Conservation (phyloP, 345 rosid species). For the Mercurialis annua region DNA sequence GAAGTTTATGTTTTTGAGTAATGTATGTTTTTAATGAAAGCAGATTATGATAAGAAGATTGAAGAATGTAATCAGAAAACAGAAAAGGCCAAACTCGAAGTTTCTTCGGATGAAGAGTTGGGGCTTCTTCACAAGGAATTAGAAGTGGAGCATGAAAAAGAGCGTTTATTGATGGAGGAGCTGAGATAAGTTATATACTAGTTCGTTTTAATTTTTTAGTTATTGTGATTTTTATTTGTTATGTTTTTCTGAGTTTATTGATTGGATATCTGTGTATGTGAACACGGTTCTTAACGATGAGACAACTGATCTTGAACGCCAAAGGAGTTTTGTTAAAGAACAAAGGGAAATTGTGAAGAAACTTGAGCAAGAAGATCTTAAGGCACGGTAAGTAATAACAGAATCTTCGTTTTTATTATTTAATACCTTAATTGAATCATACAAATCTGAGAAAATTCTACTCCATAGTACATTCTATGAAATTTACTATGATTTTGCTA, state of each 20-base stretch:
- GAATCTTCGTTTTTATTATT: background rate
- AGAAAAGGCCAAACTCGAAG: conserved; percentile 55
- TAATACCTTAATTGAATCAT: background rate
- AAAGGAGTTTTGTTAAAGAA: conserved; percentile 47
- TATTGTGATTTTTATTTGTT: too few relatives aligned
- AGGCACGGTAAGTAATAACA: conserved; percentile 65
- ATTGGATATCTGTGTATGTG: conserved; percentile 12
- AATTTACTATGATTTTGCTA: too few relatives aligned
- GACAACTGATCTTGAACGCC: conserved; percentile 48
- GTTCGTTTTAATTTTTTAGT: background rate
- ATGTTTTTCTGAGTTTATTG: background rate
- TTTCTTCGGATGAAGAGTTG: conserved; percentile 37
- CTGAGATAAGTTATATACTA: conserved; percentile 60
- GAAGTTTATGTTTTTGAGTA: too few relatives aligned
- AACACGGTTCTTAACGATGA: conserved; percentile 51
- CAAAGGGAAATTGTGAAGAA: conserved; percentile 43
- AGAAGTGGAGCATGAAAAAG: conserved; percentile 50
- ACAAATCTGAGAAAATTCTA: too few relatives aligned
- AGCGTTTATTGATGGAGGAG: conserved; percentile 45
- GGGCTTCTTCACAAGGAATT: conserved; percentile 58
- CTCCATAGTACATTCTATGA: too few relatives aligned
- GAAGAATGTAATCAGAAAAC: conserved; percentile 63
- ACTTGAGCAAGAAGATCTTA: conserved; percentile 45
- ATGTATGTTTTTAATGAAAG: too few relatives aligned
- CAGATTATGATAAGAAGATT: conserved; percentile 51